Evolutionary conservation across 2,329 filamentous ascomycete species (phyloP), one percentile per base, ranked within the genome.

Genomic region (Monilinia aucupariae): DNA sequence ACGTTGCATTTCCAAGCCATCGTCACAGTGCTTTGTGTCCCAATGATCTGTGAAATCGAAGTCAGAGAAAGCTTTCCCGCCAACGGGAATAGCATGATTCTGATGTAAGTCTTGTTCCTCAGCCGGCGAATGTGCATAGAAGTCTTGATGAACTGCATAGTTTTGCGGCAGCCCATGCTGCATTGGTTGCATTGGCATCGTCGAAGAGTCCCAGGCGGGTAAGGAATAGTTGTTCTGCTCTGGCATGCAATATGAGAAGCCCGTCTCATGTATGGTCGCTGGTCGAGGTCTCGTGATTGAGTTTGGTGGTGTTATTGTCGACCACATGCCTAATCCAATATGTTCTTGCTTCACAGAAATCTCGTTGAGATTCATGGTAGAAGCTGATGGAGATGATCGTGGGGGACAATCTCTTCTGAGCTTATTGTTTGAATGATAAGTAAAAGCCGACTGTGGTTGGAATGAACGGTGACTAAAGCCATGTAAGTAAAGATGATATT

Each of bases 131-230:
- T 78, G 71, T 54, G 82, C 79, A 66, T 82, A 85, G 67, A 81
- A 81, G 63, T 85, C 81, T 68, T 84, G 82, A 66, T 84, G 82
- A 71, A 84, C 80, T 25, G 82, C 81, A 66, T 84, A 80, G 10
- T 82, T 82, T 55, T 82, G 77, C 52, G 79, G 76, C 13, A 79
- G 80, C 73, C 77, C 78, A 64, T 84, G 81, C 68, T 69, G 52
- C 20, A 71, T 53, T 34, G 63, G 66, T 55, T 74, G 72, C 70
- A 83, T 76, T 12, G 80, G 78, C 67, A 85, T 73, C 5, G 77
- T 78, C 45, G 81, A 80, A 30, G 82, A 78, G 69, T 85, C 83
- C 84, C 84, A 87, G 3, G 81, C 78, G 20, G 81, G 77, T 52
- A 85, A 72, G 5, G 79, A 76, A 27, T 62, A 62, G 52, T 78